phyloP scores from a whole-genome alignment of 2,329 filamentous ascomycete genomes.

The Aquanectria penicillioides region DNA sequence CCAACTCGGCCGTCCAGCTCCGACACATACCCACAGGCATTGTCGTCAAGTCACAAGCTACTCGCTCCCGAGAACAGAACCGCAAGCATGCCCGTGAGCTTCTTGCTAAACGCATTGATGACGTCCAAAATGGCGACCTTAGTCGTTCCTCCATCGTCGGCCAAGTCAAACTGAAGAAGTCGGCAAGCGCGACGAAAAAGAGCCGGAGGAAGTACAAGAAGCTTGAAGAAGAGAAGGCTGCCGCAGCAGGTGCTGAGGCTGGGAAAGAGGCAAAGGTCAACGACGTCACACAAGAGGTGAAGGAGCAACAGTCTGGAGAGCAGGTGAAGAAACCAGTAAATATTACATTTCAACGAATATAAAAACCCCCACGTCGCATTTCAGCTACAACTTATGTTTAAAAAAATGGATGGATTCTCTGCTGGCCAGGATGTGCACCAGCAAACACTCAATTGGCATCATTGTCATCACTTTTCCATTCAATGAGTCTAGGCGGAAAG shows the following conservation, averaged over 20 bases:
- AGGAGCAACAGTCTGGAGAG: neutral
- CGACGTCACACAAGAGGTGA: neutral
- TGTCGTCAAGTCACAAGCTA: constrained; percentile 93
- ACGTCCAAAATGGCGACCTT: constrained; percentile 74
- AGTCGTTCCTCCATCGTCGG: constrained; percentile 74
- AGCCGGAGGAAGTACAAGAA: constrained; percentile 79
- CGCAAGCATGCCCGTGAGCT: constrained; percentile 83
- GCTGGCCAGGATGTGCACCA: neutral
- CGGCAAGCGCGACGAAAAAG: constrained; percentile 84
- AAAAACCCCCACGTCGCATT: neutral
- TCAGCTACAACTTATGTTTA: no score
- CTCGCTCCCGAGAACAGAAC: constrained; percentile 87
- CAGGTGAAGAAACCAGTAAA: neutral
- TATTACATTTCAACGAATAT: constrained; percentile 16
- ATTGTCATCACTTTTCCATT: constrained; percentile 42
- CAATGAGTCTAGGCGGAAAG: constrained; percentile 49
- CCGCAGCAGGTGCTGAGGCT: neutral
- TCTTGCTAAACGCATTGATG: constrained; percentile 79
- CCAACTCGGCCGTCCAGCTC: constrained; percentile 91
- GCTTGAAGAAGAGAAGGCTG: constrained; percentile 61
- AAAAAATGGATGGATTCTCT: no score
- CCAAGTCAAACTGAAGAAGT: constrained; percentile 71
- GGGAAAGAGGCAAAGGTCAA: neutral
- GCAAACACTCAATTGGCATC: constrained; percentile 9
- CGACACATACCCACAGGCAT: constrained; percentile 91